These are phyloP conservation scores for Vanrija pseudolonga DNA, from an alignment of 1,284 basidiomycete genomes.

Conservation along the genomic window DNA sequence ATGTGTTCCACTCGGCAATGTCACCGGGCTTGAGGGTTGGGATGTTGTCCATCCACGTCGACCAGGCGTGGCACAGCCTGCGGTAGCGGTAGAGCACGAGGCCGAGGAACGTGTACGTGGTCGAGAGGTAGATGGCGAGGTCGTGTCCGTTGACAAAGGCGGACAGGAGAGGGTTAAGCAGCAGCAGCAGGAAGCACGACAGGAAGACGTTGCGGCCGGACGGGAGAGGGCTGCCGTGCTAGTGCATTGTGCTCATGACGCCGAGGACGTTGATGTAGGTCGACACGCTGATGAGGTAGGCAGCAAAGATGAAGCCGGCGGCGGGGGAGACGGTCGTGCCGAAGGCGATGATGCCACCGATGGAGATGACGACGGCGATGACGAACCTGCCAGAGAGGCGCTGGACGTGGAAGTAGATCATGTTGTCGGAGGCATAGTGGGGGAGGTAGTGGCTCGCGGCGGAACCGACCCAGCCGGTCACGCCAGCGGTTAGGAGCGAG, in stretches of 20 bases:
- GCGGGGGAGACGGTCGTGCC: not conserved
- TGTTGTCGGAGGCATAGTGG: conserved; percentile 9
- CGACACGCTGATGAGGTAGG: conserved; percentile 7
- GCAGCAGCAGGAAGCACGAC: conserved; percentile 3
- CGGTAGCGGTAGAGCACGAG: conserved; percentile 5
- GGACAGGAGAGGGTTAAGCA: conserved; percentile 1
- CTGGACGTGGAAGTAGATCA: conserved; percentile 12
- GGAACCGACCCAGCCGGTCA: conserved; percentile 12
- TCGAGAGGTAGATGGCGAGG: conserved; percentile 8
- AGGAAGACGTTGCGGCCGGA: conserved; percentile 13
- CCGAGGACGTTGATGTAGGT: conserved; percentile 14
- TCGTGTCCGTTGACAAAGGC: conserved; percentile 10
- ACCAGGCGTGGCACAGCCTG: conserved; percentile 10
- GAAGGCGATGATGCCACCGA: conserved; percentile 5
- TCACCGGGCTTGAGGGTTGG: conserved; percentile 3
- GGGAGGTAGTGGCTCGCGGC: conserved; percentile 8
- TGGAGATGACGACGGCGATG: conserved; percentile 2
- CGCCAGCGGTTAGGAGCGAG: conserved; percentile 4
- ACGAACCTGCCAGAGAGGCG: conserved; percentile 8
- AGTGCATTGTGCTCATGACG: conserved; percentile 14
- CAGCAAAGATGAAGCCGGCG: conserved; percentile 7
- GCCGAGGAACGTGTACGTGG: conserved; percentile 7
- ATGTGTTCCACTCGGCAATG: conserved; percentile 7
- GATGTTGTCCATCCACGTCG: conserved; percentile 10
- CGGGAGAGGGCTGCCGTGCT: conserved; percentile 9